Conservation (phyloP, 106 monocot species). For the Apostasia shenzhenica region DNA sequence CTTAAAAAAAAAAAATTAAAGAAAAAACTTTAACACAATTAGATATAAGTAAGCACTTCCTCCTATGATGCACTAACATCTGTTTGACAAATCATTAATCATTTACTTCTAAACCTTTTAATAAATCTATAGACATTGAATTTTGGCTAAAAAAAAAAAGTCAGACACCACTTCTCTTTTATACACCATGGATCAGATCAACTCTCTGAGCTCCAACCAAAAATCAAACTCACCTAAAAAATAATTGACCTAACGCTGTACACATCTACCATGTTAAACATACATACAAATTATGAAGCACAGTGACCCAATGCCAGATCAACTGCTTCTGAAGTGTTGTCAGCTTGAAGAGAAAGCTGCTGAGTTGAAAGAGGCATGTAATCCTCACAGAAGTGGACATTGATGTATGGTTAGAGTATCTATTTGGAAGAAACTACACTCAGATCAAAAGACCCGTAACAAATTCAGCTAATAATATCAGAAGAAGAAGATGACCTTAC, state of each 20-base stretch:
- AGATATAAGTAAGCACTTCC: too few species aligned
- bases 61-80: too few species aligned
- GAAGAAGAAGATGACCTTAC: not conserved
- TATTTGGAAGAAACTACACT: not conserved
- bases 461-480: too few species aligned
- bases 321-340: constrained; percentile 1
- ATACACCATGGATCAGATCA: not conserved
- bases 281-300: not conserved
- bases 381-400: not conserved
- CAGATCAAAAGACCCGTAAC: too few species aligned
- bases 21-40: too few species aligned
- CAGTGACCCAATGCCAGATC: not conserved
- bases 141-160: too few species aligned
- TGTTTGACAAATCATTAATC: too few species aligned
- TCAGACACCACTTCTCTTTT: not conserved
- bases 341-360: not conserved
- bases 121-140: too few species aligned
- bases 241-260: constrained; percentile 1
- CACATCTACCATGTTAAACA: constrained; percentile 1
- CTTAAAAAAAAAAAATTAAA: too few species aligned
- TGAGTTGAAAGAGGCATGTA: not conserved
- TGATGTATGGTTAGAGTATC: constrained; percentile 2
- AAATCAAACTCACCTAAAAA: not conserved
- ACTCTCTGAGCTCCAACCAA: not conserved
- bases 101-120: too few species aligned